Conservation (phyloP, 208 protist species). For the Leishmania tarentolae region DNA sequence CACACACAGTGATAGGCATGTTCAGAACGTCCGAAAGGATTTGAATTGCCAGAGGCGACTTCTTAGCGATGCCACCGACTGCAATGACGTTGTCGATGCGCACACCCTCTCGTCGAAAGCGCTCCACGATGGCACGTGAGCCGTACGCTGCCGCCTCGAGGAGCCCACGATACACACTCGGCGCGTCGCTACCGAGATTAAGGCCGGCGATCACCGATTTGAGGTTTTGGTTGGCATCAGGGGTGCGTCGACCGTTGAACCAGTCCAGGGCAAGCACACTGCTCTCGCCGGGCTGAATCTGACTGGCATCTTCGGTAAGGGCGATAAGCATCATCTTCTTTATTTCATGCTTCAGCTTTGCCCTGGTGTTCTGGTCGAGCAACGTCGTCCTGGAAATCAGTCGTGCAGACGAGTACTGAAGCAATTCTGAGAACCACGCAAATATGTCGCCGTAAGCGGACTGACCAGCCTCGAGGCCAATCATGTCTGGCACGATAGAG, state of each 20-base stretch:
- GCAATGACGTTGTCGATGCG: conserved; percentile 65
- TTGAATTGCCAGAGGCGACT: conserved; percentile 51
- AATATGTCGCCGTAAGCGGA: conserved; percentile 67
- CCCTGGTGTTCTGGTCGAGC: conserved; percentile 39
- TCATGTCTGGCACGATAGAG: conserved; percentile 52
- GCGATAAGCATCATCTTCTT: conserved; percentile 32
- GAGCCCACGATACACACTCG: conserved; percentile 43
- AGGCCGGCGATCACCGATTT: conserved; percentile 47
- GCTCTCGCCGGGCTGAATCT: conserved; percentile 21
- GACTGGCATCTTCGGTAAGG: conserved; percentile 32
- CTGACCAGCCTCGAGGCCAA: conserved; percentile 63
- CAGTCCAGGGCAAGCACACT: conserved; percentile 53
- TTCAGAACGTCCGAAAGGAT: conserved; percentile 55
- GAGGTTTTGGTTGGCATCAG: conserved; percentile 55
- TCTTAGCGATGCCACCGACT: conserved; percentile 59
- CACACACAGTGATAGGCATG: conserved; percentile 57
- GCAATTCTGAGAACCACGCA: conserved; percentile 56
- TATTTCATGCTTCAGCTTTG: conserved; percentile 31
- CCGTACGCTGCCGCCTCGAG: conserved; percentile 60
- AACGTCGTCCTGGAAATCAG: conserved; percentile 31
- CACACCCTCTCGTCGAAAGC: conserved; percentile 49
- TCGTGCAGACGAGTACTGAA: conserved; percentile 37
- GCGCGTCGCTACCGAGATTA: conserved; percentile 49
- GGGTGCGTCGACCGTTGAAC: conserved; percentile 69
- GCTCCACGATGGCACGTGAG: conserved; percentile 57